These are phyloP conservation scores for Aphanocladium album DNA, from an alignment of 2,329 filamentous ascomycete genomes.

Conservation along the genomic window DNA sequence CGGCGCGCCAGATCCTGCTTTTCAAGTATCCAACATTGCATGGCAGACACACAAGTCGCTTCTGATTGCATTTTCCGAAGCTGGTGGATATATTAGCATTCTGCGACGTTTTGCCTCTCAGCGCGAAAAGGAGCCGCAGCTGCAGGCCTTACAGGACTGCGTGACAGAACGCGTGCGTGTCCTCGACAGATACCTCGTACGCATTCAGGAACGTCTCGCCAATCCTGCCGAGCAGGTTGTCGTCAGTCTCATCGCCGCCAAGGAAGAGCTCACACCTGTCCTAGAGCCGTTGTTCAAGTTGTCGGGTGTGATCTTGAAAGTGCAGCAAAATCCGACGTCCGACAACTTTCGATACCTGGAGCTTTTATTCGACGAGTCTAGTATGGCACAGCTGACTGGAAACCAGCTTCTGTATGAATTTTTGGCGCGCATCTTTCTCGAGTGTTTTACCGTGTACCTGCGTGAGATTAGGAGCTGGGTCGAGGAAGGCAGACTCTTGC, in stretches of 20 bases:
- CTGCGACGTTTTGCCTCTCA: conserved; percentile 41
- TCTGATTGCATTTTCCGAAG: conserved; percentile 42
- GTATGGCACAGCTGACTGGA: conserved; percentile 64
- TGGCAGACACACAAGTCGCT: conserved; percentile 47
- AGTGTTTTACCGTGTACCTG: conserved; percentile 78
- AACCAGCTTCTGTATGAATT: conserved; percentile 57
- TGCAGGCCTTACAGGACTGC: conserved; percentile 68
- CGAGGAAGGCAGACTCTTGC: conserved; percentile 65
- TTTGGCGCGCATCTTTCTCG: conserved; percentile 67
- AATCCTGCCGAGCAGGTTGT: conserved; percentile 46
- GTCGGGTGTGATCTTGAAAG: conserved; percentile 54
- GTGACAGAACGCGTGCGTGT: conserved; percentile 50
- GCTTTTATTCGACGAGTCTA: conserved; percentile 66
- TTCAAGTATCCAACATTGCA: conserved; percentile 44
- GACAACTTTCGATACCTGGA: conserved; percentile 72
- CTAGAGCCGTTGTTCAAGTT: conserved; percentile 56
- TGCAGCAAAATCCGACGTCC: conserved; percentile 44
- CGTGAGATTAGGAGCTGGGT: conserved; percentile 80
- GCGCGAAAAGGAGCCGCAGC: conserved; percentile 48
- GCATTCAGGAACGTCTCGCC: conserved; percentile 57
- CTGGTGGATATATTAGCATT: conserved; percentile 39
- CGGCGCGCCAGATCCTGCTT: conserved; percentile 34
- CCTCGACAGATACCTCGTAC: conserved; percentile 56
- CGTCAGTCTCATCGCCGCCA: conserved; percentile 62
- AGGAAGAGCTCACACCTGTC: conserved; percentile 49